These are phyloP conservation scores for Zopfia rhizophila DNA, from an alignment of 2,329 filamentous ascomycete genomes.

Conservation along the genomic window DNA sequence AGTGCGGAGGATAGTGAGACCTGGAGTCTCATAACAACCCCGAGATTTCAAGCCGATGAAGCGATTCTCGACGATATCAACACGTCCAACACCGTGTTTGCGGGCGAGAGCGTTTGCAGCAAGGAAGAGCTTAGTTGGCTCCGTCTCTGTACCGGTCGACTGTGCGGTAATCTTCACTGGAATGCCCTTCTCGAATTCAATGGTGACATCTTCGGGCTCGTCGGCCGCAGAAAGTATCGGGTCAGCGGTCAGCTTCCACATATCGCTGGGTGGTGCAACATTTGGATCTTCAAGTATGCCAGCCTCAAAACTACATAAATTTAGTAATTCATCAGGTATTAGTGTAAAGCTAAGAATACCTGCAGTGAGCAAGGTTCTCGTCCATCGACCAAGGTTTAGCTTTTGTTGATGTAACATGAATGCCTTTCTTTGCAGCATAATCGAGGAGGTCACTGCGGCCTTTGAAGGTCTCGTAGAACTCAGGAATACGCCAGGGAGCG, in stretches of 20 bases:
- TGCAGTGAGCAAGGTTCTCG: conserved; percentile 76
- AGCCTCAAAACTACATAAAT: no score
- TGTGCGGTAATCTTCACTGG: conserved; percentile 72
- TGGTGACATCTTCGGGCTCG: conserved; percentile 71
- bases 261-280: conserved; percentile 72
- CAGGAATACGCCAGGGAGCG: conserved; percentile 73
- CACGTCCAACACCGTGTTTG: conserved; percentile 75
- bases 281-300: conserved; percentile 72
- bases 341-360: no score
- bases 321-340: no score
- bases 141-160: conserved; percentile 59
- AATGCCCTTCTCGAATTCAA: conserved; percentile 75
- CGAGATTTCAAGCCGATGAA: conserved; percentile 79
- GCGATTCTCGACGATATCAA: conserved; percentile 81
- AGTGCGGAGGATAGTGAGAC: conserved; percentile 51
- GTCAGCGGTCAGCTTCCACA: conserved; percentile 78
- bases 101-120: conserved; percentile 73
- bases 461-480: conserved; percentile 72
- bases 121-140: conserved; percentile 74
- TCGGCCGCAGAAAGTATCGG: conserved; percentile 70
- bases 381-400: conserved; percentile 73
- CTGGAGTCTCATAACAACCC: conserved; percentile 73
- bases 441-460: conserved; percentile 75
- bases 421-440: conserved; percentile 70
- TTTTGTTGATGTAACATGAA: conserved; percentile 75